Base-by-base conservation (phyloP, 129 eudicot species). In the Saposhnikovia divaricata region DNA sequence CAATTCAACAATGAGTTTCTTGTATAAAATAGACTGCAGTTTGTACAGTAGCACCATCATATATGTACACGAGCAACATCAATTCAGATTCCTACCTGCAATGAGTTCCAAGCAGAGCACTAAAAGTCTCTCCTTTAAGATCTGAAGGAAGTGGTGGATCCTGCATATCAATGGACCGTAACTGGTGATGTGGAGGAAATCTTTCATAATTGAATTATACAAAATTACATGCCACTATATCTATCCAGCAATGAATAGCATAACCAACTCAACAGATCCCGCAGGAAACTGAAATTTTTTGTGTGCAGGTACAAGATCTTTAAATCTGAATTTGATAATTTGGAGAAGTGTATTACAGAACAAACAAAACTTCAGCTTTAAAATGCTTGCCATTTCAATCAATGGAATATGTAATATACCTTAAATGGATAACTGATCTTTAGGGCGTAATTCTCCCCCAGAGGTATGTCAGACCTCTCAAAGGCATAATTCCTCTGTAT, bases 71-170 rank as follows among this genome's bases (percentile, higher is more conserved):
- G 21, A 46, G 66, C 25, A 81, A 45, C 46, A 73, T 68, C 25
- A 61, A 23, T 25, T 78, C 31, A 27, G 51, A 80, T 73, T 46
- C 72, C 44, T 85, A 90, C 99, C 99, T 96, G 82, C 77, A 82
- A 84, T 92, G 96, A 81, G 99, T 96, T 81, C 98, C 99, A 44
- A 90, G 91, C 87, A 92, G 81, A 81, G 97, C 96, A 90, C 82
- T 76, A 65, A 96, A 96, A 66, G 86, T 83, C 38, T 92, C 87
- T 74, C 99, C 99, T 81, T 87, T 90, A 69, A 96, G 91, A 86
- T 96, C 99, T 65, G 98, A 78, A 77, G 99, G 90, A 79, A 96
- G 96, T 59, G 93, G 89, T 70, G 95, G 87, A 81, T 92, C 95
- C 99, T 96, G 84, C 66, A 85, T 70, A 79, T 48, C 86, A 71